Conservation (phyloP, 768 basidiomycete genomes). For the Clitopilus passeckerianus region DNA sequence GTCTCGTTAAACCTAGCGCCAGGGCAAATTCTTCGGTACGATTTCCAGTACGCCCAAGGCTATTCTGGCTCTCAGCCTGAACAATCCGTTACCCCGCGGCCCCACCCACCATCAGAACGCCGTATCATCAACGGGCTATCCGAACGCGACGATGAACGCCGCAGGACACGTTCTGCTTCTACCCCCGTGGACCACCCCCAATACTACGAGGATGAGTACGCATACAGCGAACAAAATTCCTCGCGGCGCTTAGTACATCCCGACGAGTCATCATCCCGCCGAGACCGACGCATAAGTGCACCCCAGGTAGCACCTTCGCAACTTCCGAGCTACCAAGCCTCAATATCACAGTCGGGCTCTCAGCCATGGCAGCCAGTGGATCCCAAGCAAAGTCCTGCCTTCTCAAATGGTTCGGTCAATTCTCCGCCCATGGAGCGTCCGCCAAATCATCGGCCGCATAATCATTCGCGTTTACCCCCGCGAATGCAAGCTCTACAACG, state of each 20-base stretch:
- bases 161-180: neutral
- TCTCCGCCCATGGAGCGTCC: neutral
- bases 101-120: neutral
- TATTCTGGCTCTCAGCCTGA: neutral
- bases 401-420: neutral
- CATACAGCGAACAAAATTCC: neutral
- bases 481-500: conserved; percentile 15
- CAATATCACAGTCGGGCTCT: neutral
- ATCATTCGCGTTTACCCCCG: conserved; percentile 10
- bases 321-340: neutral
- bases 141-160: neutral
- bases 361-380: neutral
- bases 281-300: neutral
- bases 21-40: conserved; percentile 51
- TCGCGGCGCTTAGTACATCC: neutral
- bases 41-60: conserved; percentile 16
- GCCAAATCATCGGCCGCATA: conserved; percentile 5
- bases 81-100: neutral
- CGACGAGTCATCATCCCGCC: neutral
- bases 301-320: neutral
- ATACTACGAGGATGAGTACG: neutral
- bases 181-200: neutral
- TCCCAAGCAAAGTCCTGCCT: neutral
- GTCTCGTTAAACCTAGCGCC: conserved; percentile 47
- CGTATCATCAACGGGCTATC: neutral